Conservation (phyloP, 1,284 basidiomycete genomes). For the Ganoderma sinense region DNA sequence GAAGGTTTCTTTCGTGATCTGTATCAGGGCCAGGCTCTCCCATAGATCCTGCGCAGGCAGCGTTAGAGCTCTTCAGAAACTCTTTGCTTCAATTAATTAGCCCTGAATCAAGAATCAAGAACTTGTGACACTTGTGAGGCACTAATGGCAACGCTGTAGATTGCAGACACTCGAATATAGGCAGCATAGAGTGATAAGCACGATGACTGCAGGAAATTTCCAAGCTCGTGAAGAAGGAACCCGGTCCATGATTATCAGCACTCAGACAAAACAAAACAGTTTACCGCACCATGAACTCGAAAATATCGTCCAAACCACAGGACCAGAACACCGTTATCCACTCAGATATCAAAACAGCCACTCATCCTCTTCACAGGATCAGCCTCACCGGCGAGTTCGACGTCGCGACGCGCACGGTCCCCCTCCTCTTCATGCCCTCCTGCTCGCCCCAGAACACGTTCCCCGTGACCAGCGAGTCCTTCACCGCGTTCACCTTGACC, state of each 20-base stretch:
- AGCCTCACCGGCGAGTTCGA: slow-evolving; percentile 16
- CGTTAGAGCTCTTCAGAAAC: background rate
- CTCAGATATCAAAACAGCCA: background rate
- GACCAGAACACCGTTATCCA: background rate
- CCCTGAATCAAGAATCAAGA: background rate
- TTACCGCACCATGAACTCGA: background rate
- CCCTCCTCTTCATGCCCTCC: background rate
- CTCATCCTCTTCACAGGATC: background rate
- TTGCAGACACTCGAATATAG: too few species aligned
- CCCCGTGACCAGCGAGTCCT: background rate
- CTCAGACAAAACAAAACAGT: too few species aligned
- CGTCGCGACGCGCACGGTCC: slow-evolving; percentile 1
- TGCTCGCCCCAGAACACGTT: slow-evolving; percentile 1
- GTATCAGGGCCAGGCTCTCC: background rate
- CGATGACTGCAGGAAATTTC: too few species aligned
- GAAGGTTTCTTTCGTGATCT: background rate
- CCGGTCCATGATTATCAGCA: too few species aligned
- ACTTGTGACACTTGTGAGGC: too few species aligned
- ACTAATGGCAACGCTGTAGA: too few species aligned
- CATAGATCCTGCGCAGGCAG: too few species aligned
- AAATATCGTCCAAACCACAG: background rate
- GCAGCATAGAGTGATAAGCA: too few species aligned
- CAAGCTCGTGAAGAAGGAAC: too few species aligned
- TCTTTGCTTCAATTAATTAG: too few species aligned
- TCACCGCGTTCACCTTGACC: background rate